Conservation (phyloP, 208 protist species). For the Wallacemonas sp. region DNA sequence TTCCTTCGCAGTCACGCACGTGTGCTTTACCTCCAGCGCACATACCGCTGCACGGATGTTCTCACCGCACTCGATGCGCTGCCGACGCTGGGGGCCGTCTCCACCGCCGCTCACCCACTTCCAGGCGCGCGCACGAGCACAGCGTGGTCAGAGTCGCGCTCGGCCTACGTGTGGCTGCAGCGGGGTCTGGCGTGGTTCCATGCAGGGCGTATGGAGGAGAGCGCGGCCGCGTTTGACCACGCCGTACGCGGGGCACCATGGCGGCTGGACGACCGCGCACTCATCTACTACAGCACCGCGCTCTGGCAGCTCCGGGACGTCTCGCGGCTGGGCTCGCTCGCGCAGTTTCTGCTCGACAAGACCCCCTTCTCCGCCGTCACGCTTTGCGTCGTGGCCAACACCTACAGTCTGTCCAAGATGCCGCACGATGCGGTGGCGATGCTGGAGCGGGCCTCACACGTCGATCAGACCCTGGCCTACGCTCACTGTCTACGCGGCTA, state of each 20-base stretch:
- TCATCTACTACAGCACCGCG: conserved; percentile 95
- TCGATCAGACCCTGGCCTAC: conserved; percentile 89
- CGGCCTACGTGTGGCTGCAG: conserved; percentile 46
- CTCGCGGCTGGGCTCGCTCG: conserved; percentile 75
- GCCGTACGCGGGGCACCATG: conserved; percentile 54
- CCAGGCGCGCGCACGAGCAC: background rate
- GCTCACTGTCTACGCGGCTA: conserved; percentile 94
- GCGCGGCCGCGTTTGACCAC: conserved; percentile 46
- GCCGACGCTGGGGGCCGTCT: background rate
- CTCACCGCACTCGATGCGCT: background rate
- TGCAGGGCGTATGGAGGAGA: conserved; percentile 64
- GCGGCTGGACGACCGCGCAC: conserved; percentile 44
- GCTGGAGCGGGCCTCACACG: conserved; percentile 92
- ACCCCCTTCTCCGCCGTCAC: conserved; percentile 84
- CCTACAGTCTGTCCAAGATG: conserved; percentile 94
- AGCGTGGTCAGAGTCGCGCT: background rate
- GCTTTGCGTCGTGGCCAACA: conserved; percentile 94
- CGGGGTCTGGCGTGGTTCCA: conserved; percentile 75
- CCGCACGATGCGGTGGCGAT: conserved; percentile 93
- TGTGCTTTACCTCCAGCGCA: conserved; percentile 27
- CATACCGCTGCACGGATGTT: conserved; percentile 42
- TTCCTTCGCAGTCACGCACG: conserved; percentile 29
- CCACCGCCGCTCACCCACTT: background rate
- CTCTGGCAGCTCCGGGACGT: conserved; percentile 95
- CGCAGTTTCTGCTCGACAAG: conserved; percentile 89